phyloP scores from a whole-genome alignment of 1,284 basidiomycete species.

The Hortiboletus rubellus region DNA sequence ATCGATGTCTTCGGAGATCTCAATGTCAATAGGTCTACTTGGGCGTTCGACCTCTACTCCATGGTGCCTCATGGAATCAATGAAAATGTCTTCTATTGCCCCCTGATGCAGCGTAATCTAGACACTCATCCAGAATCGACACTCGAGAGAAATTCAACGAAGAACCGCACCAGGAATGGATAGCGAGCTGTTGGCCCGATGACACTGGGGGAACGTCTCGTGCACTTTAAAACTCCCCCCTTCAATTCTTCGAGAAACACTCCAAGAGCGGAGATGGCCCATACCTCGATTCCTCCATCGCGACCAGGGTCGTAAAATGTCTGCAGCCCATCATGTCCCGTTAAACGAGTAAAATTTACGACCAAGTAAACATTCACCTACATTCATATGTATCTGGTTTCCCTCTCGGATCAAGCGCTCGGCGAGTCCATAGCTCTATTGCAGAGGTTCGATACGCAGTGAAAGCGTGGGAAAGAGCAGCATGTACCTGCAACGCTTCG shows the following conservation, averaged over 20 bases:
- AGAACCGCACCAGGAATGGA: conserved; percentile 57
- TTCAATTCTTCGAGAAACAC: neutral
- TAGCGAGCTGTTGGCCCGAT: conserved; percentile 59
- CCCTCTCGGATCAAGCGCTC: conserved; percentile 63
- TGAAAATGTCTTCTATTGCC: conserved; percentile 67
- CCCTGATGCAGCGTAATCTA: conserved; percentile 76
- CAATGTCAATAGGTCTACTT: conserved; percentile 53
- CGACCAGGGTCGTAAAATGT: conserved; percentile 71
- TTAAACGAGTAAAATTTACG: neutral
- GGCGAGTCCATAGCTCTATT: conserved; percentile 70
- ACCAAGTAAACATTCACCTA: conserved; percentile 34
- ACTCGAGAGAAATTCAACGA: neutral
- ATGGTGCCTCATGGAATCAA: conserved; percentile 57
- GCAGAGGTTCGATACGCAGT: neutral
- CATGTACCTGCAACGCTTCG: conserved; percentile 67
- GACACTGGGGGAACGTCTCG: conserved; percentile 56
- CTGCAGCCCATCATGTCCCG: conserved; percentile 34
- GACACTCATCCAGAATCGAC: neutral
- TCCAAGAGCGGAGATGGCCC: neutral
- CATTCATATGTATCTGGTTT: conserved; percentile 67
- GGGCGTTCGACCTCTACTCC: conserved; percentile 61
- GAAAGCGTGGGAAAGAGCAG: neutral
- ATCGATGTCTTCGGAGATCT: conserved; percentile 46
- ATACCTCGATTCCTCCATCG: conserved; percentile 62
- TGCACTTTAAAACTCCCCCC: conserved; percentile 42